A percentile compares a stretch with the other conserved stretches of the same genome.
Evolutionary conservation across 176 grass and related monocot genomes (phyloP).

Genomic region (Hyparrhenia diplandra): DNA sequence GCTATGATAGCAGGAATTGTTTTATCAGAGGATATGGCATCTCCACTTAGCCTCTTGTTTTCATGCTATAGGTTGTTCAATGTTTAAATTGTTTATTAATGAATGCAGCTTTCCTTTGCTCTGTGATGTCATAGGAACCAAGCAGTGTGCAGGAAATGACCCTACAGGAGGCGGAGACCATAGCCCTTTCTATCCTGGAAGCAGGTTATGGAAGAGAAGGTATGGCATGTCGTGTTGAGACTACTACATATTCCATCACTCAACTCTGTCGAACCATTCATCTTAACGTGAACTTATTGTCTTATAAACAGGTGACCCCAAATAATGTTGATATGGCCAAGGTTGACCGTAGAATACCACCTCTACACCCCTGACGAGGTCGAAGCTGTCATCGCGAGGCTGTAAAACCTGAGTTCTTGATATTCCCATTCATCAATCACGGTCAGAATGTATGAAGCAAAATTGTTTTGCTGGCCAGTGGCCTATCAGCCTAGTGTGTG

Average conservation of each 20-base stretch:
- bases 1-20: neutral
- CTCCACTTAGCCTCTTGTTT: neutral
- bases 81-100: slow-evolving; percentile 14
- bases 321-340: slow-evolving; percentile 81
- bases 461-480: neutral
- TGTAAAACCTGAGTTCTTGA: slow-evolving; percentile 36
- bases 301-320: slow-evolving; percentile 52
- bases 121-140: slow-evolving; percentile 67
- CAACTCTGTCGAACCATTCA: neutral
- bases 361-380: slow-evolving; percentile 76
- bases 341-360: slow-evolving; percentile 68
- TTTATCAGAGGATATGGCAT: neutral
- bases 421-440: neutral
- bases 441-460: neutral
- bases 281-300: neutral
- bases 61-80: neutral
- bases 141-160: slow-evolving; percentile 95
- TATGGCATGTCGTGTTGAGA: slow-evolving; percentile 3
- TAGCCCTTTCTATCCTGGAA: slow-evolving; percentile 91
- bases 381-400: slow-evolving; percentile 58
- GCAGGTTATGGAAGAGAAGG: slow-evolving; percentile 98
- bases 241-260: neutral
- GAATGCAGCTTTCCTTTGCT: neutral
- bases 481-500: neutral
- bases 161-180: slow-evolving; percentile 80